These are phyloP conservation scores for Biscutella laevigata DNA, from an alignment of 441 rosid genomes.

Conservation along the genomic window DNA sequence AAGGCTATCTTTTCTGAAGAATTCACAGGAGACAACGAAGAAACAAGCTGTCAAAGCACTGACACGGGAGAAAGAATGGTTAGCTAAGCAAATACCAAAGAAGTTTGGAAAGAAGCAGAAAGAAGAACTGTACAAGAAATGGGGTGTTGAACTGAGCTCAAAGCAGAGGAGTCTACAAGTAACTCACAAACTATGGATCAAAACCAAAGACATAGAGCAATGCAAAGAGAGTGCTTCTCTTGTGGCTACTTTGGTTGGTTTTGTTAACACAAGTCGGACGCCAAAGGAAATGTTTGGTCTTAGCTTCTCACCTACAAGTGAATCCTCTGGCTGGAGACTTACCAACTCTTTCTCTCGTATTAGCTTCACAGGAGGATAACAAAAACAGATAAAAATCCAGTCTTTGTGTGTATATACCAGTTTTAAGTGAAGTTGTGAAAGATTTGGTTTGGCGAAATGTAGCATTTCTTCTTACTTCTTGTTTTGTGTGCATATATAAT, in stretches of 20 bases:
- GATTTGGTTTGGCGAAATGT: no score
- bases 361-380: slow-evolving; percentile 18
- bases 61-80: slow-evolving; percentile 50
- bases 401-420: slow-evolving; percentile 12
- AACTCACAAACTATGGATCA: slow-evolving; percentile 48
- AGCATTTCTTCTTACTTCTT: no score
- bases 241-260: slow-evolving; percentile 53
- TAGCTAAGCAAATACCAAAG: slow-evolving; percentile 54
- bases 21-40: slow-evolving; percentile 19
- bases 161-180: slow-evolving; percentile 71
- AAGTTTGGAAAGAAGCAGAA: slow-evolving; percentile 45
- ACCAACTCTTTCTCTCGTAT: slow-evolving; percentile 38
- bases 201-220: slow-evolving; percentile 43
- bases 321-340: slow-evolving; percentile 43
- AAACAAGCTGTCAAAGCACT: slow-evolving; percentile 40
- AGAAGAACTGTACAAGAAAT: slow-evolving; percentile 48
- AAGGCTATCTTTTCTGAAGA: slow-evolving; percentile 58
- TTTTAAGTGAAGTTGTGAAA: slow-evolving; percentile 10
- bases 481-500: no score
- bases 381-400: background rate
- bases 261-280: slow-evolving; percentile 43
- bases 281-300: slow-evolving; percentile 79
- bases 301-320: slow-evolving; percentile 41
- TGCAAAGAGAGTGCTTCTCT: slow-evolving; percentile 55
- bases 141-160: slow-evolving; percentile 54